Evolutionary conservation across 441 rosid genomes (phyloP).

Genomic region (Gossypium lobatum): DNA sequence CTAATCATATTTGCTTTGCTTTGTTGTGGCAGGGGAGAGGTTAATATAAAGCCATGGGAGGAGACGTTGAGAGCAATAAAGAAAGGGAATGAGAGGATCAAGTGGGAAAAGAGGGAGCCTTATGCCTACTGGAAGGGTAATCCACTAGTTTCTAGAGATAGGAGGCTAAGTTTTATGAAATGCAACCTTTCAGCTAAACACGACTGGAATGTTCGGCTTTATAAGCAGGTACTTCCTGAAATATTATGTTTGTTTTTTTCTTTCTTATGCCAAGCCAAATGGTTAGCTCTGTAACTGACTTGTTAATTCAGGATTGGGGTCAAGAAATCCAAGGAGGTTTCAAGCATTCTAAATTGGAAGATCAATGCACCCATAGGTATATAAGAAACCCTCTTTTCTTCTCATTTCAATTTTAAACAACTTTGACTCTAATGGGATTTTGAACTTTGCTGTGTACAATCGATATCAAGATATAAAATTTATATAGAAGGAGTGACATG

Average conservation of each 20-base stretch:
- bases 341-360: constrained; percentile 37
- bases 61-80: constrained; percentile 28
- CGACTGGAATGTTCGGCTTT: constrained; percentile 42
- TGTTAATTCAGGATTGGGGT: neutral
- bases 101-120: constrained; percentile 44
- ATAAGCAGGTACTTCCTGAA: constrained; percentile 27
- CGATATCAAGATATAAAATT: constrained; percentile 42
- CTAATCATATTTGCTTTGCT: neutral
- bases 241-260: too few relatives aligned
- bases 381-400: neutral
- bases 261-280: neutral
- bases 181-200: constrained; percentile 34
- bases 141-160: constrained; percentile 24
- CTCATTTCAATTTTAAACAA: neutral
- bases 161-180: constrained; percentile 35
- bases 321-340: constrained; percentile 22
- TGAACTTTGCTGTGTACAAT: neutral
- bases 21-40: constrained; percentile 34
- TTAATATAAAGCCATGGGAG: constrained; percentile 45
- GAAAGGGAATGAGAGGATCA: constrained; percentile 33
- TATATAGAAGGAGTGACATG: constrained; percentile 60
- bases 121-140: constrained; percentile 52
- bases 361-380: constrained; percentile 62
- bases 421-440: neutral
- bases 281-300: neutral